phyloP scores from a whole-genome alignment of 306 rosid genomes.

The Cicer judaicum region DNA sequence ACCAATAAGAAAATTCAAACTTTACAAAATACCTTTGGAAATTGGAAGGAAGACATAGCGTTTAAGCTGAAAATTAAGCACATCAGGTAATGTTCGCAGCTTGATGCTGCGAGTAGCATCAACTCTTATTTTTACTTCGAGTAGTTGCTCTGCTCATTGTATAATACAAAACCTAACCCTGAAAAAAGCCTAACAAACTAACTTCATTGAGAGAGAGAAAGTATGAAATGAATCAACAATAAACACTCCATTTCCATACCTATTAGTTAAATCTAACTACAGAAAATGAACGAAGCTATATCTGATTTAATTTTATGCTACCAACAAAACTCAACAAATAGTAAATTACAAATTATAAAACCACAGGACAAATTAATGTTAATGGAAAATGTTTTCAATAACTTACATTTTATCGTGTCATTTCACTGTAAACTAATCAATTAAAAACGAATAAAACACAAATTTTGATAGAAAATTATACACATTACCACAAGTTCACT shows the following conservation, averaged over 20 bases:
- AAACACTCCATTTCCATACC: background rate
- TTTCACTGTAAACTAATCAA: background rate
- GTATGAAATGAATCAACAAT: conserved; percentile 10
- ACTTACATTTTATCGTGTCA: background rate
- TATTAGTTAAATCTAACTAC: conserved; percentile 3
- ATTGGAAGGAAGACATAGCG: conserved; percentile 95
- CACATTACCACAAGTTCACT: conserved; percentile 29
- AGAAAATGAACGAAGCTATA: conserved; percentile 5
- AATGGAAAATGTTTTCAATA: background rate
- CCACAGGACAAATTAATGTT: background rate
- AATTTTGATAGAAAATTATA: conserved; percentile 3
- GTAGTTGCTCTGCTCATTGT: conserved; percentile 86
- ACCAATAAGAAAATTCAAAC: background rate
- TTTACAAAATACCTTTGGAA: conserved; percentile 59
- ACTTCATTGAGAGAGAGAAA: background rate
- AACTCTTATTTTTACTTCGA: conserved; percentile 86
- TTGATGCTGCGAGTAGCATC: conserved; percentile 96
- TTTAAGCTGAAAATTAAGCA: conserved; percentile 94
- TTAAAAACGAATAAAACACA: background rate
- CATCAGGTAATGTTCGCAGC: conserved; percentile 78
- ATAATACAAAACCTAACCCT: conserved; percentile 50
- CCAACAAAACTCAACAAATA: background rate
- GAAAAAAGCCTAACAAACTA: conserved; percentile 40
- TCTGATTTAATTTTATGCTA: background rate
- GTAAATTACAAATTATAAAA: background rate